Evolutionary conservation across 2,329 filamentous ascomycete genomes (phyloP), one percentile per base, ranked within the genome.

Genomic region (Boeremia lycopersici): DNA sequence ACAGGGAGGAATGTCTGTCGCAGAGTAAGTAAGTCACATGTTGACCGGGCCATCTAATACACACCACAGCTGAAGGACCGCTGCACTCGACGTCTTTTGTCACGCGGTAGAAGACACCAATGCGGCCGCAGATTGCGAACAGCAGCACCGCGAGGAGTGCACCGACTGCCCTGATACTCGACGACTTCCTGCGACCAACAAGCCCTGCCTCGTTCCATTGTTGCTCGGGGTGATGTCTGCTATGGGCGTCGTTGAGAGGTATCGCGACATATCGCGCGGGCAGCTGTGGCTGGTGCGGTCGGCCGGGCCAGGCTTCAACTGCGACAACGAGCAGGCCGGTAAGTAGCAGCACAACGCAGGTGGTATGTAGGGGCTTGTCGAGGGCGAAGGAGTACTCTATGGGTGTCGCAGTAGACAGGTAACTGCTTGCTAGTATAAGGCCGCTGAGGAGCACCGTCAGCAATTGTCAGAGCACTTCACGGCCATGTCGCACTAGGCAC

Each of bases 351-450:
- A 74, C 62, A n/a, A 68, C 45, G 48, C 58, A 66, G 52, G 60
- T 48, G 5, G 71, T 70, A 57, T 74, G 73, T 46, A 75, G 61
- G 38, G 73, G 72, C 52, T 73, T 71, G 57, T 74, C 70, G 48
- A 74, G 57, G 50, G 71, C 71, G 48, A 74, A 73, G 11, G 72
- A 73, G 46, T 70, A 65, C 39, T 69, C 62, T 56, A 64, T 35
- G 57, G 64, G 64, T 25, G 69, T 57, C 26, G 66, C 59, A 42
- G 67, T 67, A 45, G 66, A 64, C 56, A 75, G 61, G 57, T 74
- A 73, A 28, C 58, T 60, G 39, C 67, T 65, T 60, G 68, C 69
- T 64, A 70, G 57, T 53, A 74, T 56, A 54, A 75, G 70, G 63
- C 69, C 73, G 65, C 71, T 75, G 60, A 38, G 41, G 23, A 45